Percentiles rank a stretch among this genome's conserved stretches.
Conservation (phyloP, 73 alveolate species). For the Tetrahymena malaccensis region DNA sequence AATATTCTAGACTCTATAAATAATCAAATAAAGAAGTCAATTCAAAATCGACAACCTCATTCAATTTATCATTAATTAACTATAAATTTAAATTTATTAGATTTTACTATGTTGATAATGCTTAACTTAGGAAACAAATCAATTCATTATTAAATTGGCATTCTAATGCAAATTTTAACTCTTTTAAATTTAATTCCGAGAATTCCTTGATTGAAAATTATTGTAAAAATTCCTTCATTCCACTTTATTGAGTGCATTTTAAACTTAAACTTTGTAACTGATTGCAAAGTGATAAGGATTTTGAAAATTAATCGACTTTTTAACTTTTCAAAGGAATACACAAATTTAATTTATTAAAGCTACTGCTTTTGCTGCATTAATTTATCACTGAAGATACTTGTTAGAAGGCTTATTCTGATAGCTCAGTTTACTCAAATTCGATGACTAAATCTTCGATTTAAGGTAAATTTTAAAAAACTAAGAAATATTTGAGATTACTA, state of each 20-base stretch:
- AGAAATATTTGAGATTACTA: neutral
- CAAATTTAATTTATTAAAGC: neutral
- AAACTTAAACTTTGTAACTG: too few relatives aligned
- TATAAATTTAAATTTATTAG: too few relatives aligned
- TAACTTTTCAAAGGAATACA: neutral
- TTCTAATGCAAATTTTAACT: neutral
- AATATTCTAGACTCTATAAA: too few relatives aligned
- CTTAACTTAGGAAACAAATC: neutral
- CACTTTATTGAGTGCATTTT: neutral
- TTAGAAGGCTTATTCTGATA: neutral
- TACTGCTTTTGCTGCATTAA: neutral
- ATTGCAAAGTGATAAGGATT: neutral
- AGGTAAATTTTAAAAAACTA: neutral
- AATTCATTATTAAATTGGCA: neutral
- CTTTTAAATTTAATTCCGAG: neutral
- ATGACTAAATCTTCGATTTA: neutral
- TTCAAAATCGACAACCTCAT: neutral
- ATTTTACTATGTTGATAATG: neutral
- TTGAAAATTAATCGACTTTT: too few relatives aligned
- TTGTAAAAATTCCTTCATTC: neutral
- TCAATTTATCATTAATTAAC: too few relatives aligned
- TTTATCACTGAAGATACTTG: neutral
- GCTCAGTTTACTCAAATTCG: neutral
- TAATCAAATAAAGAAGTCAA: neutral
- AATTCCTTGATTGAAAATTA: neutral